Base-by-base conservation (phyloP, 768 basidiomycete genomes). In the Tremella mesenterica region DNA sequence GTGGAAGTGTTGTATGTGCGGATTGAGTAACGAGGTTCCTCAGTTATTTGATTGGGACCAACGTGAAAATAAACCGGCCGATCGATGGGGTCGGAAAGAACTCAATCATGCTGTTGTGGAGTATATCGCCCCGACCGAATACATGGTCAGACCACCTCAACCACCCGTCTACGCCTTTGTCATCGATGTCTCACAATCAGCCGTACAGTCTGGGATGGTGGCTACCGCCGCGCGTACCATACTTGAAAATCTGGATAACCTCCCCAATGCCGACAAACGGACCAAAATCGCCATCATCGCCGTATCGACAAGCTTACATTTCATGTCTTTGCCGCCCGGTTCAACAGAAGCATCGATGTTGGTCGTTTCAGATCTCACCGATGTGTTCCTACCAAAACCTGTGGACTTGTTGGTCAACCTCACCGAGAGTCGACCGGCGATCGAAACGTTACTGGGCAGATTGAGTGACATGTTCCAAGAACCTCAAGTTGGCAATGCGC, bases 1-100 rank as follows among this genome's bases (percentile, higher is more conserved):
- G 81, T 99, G 95, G 95, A 86, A 95, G 71, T 99, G 95, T 74
- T 93, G 90, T 75, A 90, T 99, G 90, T 99, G 95, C 74, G 88
- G 85, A 65, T 83, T 97, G 80, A 86, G 88, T 36, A 99, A 97
- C 72, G 95, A 97, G 74, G 92, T 97, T 0, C 95, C 95, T 21
- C 92, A 96, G 65, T 77, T 95, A 48, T 97, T 97, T 70, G 95
- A 99, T 71, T 99, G 95, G 95, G 89, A 99, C 72, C 88, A 91
- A 73, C 81, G 79, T 49, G 83, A 82, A 59, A 95, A 93, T 69
- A 86, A 89, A 72, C 92, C 91, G 27, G 92, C 88, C 12, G 95
- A 99, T 74, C 78, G 95, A 51, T 99, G 95, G 92, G 77, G 81
- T 25, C 83, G 95, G 56, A 83, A 88, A 1, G 95, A 99, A 75